Conservation (phyloP, 208 protist genomes). For the Endotrypanum monterogeii region DNA sequence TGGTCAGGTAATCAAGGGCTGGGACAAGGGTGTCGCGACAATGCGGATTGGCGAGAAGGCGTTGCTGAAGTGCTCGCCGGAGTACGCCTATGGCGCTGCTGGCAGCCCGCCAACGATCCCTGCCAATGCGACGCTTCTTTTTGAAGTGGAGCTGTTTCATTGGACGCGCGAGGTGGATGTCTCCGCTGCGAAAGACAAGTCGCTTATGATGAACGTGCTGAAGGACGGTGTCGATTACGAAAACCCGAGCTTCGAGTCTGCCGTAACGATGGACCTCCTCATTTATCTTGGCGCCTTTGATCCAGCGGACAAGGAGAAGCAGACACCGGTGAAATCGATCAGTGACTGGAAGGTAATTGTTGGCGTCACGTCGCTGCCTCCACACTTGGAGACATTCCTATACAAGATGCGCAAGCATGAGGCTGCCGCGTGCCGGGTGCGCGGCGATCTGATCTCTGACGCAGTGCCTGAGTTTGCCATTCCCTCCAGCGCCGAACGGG, state of each 20-base stretch:
- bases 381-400: constrained; percentile 73
- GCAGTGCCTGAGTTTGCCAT: constrained; percentile 65
- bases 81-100: constrained; percentile 85
- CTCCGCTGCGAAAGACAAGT: constrained; percentile 68
- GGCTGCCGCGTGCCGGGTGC: constrained; percentile 65
- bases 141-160: constrained; percentile 90
- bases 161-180: constrained; percentile 85
- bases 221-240: constrained; percentile 77
- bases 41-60: constrained; percentile 91
- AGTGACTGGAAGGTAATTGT: constrained; percentile 55
- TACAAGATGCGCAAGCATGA: constrained; percentile 75
- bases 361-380: constrained; percentile 68
- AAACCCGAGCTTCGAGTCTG: constrained; percentile 80
- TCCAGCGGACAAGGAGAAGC: constrained; percentile 38
- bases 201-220: constrained; percentile 76
- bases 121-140: constrained; percentile 85
- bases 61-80: constrained; percentile 62
- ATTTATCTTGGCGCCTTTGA: constrained; percentile 57
- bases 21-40: constrained; percentile 90
- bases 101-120: constrained; percentile 89
- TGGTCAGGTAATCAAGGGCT: constrained; percentile 92
- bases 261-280: constrained; percentile 59
- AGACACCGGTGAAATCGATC: constrained; percentile 48
- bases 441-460: constrained; percentile 36
- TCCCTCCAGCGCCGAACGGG: constrained; percentile 30